A percentile compares a stretch with the other conserved stretches of the same genome.
Evolutionary conservation across 2,329 filamentous ascomycete genomes (phyloP).

Genomic region (Colletotrichum liaoningense): DNA sequence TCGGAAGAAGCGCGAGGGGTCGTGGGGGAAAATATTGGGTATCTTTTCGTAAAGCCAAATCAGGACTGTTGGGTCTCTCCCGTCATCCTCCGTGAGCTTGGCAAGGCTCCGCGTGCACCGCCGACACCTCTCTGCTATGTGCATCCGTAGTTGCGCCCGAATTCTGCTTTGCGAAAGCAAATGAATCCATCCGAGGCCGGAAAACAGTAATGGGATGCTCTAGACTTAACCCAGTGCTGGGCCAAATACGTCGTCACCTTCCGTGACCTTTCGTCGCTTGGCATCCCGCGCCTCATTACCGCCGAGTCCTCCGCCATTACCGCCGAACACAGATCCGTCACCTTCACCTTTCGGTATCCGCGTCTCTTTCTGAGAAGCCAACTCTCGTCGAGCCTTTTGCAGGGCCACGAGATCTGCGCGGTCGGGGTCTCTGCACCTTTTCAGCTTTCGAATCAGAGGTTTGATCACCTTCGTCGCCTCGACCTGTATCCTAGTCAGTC

Average conservation of each 20-base stretch:
- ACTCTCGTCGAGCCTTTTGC: conserved; percentile 72
- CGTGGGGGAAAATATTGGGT: not conserved
- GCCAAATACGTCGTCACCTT: conserved; percentile 60
- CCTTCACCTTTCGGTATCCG: conserved; percentile 48
- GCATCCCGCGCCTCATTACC: conserved; percentile 47
- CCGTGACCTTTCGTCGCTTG: conserved; percentile 59
- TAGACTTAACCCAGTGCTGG: conserved; percentile 12
- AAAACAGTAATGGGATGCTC: not conserved
- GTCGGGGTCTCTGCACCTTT: conserved; percentile 79
- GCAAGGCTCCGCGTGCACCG: not conserved
- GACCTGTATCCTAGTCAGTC: conserved; percentile 51
- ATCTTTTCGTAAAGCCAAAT: conserved; percentile 26
- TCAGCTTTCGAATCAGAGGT: conserved; percentile 75
- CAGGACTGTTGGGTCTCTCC: not conserved
- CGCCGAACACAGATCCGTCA: conserved; percentile 62
- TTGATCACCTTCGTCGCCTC: conserved; percentile 63
- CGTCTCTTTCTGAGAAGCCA: conserved; percentile 54
- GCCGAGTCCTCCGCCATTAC: conserved; percentile 34
- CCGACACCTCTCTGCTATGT: not conserved
- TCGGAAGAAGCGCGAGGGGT: not conserved
- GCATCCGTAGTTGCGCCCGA: not conserved
- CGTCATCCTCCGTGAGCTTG: not conserved
- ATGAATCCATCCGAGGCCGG: not conserved
- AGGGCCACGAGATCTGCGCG: conserved; percentile 78
- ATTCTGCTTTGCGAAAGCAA: not conserved